Conservation (phyloP, 2,329 filamentous ascomycete species). For the Calonectria hongkongensis region DNA sequence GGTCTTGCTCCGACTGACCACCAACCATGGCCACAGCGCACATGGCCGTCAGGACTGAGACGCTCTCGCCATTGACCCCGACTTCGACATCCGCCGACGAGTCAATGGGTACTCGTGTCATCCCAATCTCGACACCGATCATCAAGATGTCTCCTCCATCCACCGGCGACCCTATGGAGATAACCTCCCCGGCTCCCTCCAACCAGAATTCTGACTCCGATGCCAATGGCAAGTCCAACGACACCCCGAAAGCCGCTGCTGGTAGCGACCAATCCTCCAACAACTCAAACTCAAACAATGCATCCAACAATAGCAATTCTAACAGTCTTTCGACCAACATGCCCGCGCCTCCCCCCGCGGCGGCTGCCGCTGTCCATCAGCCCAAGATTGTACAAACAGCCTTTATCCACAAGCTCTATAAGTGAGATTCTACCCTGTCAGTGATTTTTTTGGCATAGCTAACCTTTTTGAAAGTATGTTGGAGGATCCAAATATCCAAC, state of each 20-base stretch:
- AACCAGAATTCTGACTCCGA: constrained; percentile 67
- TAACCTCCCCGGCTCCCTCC: constrained; percentile 72
- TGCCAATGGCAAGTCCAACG: constrained; percentile 60
- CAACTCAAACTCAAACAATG: constrained; percentile 30
- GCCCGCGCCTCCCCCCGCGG: constrained; percentile 72
- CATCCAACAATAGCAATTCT: neutral
- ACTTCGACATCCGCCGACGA: constrained; percentile 64
- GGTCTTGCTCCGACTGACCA: constrained; percentile 52
- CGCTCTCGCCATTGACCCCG: constrained; percentile 66
- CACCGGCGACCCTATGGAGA: constrained; percentile 77
- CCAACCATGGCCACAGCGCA: constrained; percentile 62
- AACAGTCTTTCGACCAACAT: constrained; percentile 62
- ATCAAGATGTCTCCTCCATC: constrained; percentile 76
- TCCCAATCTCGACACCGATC: constrained; percentile 74
- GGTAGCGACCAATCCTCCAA: constrained; percentile 61
- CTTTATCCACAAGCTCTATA: constrained; percentile 99
- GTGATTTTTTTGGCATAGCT: constrained; percentile 42
- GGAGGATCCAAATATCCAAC: constrained; percentile 93
- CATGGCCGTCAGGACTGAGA: constrained; percentile 73
- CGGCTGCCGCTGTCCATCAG: constrained; percentile 87
- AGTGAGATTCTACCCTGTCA: constrained; percentile 75
- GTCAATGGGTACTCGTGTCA: constrained; percentile 71
- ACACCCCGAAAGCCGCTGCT: constrained; percentile 61
- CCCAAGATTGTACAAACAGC: constrained; percentile 99
- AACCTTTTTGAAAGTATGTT: constrained; percentile 86